A percentile compares a stretch with the other conserved stretches of the same genome.
These are phyloP conservation scores for Calonectria ilicicola DNA, from an alignment of 2,329 filamentous ascomycete species.

Conservation along the genomic window DNA sequence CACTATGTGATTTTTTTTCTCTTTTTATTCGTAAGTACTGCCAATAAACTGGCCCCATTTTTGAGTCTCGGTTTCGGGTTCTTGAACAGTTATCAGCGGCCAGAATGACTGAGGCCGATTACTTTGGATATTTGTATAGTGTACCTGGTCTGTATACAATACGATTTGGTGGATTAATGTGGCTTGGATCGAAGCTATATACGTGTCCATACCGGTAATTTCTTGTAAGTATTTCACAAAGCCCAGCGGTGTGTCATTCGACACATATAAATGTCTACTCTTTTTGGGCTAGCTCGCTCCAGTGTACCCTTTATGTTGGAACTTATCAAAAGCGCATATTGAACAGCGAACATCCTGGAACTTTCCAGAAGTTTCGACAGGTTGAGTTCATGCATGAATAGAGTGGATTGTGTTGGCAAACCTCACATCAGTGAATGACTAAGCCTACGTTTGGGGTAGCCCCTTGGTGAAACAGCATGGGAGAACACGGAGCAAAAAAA, in stretches of 20 bases:
- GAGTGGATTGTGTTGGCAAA: too few relatives aligned
- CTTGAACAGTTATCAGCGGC: neutral
- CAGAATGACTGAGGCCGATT: neutral
- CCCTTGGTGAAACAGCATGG: neutral
- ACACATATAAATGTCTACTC: too few relatives aligned
- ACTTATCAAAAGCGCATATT: too few relatives aligned
- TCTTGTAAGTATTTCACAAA: too few relatives aligned
- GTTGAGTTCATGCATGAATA: neutral
- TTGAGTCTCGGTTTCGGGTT: neutral
- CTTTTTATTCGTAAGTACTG: too few relatives aligned
- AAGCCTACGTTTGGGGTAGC: neutral
- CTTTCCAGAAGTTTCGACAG: neutral
- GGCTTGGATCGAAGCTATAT: neutral
- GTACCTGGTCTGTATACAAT: neutral
- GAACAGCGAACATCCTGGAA: neutral
- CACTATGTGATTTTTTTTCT: neutral
- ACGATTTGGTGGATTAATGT: neutral
- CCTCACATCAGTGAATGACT: neutral
- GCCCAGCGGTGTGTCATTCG: too few relatives aligned
- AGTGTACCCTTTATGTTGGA: too few relatives aligned
- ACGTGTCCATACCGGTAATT: too few relatives aligned
- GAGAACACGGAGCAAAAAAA: slow-evolving; percentile 45
- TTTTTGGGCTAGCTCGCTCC: too few relatives aligned
- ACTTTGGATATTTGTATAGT: neutral
- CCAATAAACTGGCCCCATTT: neutral